Conservation (phyloP, 129 eudicot species). For the Escallonia rubra region DNA sequence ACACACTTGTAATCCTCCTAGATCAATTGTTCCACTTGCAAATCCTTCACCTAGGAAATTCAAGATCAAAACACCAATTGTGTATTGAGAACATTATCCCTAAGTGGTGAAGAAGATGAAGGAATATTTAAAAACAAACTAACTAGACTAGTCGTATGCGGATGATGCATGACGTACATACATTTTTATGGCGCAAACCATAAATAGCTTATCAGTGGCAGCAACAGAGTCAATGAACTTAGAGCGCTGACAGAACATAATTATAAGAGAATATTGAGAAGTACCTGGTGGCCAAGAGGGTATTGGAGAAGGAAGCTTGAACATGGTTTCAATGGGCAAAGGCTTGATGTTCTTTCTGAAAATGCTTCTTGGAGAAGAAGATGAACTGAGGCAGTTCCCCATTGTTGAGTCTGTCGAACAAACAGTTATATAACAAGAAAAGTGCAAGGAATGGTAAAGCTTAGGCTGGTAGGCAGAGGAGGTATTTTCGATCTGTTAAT, state of each 20-base stretch:
- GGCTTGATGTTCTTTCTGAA: slow-evolving; percentile 18
- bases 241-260: background rate
- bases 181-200: no score
- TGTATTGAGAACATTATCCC: no score
- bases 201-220: no score
- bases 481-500: slow-evolving; percentile 7
- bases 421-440: background rate
- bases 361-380: background rate
- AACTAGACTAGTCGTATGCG: no score
- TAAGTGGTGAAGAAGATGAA: no score
- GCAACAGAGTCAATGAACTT: no score
- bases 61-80: background rate
- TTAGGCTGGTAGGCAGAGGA: background rate
- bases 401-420: background rate
- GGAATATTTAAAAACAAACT: no score
- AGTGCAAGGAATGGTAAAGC: background rate
- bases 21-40: slow-evolving; percentile 66
- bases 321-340: slow-evolving; percentile 35
- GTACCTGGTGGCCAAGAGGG: slow-evolving; percentile 68
- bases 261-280: background rate
- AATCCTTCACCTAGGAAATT: slow-evolving; percentile 51
- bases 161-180: no score
- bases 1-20: slow-evolving; percentile 67
- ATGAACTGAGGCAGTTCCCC: background rate
- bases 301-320: slow-evolving; percentile 61